Conservation (phyloP, 2,329 filamentous ascomycete genomes). For the Pseudogymnoascus sp. region DNA sequence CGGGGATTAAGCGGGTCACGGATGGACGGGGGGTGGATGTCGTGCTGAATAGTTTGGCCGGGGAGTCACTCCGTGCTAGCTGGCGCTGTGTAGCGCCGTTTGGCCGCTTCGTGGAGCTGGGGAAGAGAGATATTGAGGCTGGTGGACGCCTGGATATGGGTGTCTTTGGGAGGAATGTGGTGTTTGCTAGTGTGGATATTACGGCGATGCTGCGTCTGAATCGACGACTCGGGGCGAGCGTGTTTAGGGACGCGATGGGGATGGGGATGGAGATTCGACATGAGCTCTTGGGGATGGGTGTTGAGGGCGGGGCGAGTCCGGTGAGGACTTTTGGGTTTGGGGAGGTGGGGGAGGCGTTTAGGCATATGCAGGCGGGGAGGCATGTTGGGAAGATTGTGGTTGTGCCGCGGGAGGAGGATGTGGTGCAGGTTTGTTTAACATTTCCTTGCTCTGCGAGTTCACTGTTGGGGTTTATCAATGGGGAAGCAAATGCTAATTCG, state of each 20-base stretch:
- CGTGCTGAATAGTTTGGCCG: slow-evolving; percentile 28
- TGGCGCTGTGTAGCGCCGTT: slow-evolving; percentile 32
- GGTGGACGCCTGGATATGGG: slow-evolving; percentile 22
- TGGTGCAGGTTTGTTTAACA: slow-evolving; percentile 34
- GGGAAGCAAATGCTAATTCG: not conserved
- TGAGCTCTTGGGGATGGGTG: not conserved
- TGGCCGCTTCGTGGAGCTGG: slow-evolving; percentile 36
- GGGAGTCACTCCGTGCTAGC: slow-evolving; percentile 24
- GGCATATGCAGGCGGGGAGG: slow-evolving; percentile 16
- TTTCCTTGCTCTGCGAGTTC: not conserved
- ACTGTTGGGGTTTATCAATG: too few species aligned
- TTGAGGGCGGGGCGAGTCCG: not conserved
- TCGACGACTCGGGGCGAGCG: slow-evolving; percentile 25
- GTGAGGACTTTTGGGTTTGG: not conserved
- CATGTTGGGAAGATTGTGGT: slow-evolving; percentile 26
- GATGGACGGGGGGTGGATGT: slow-evolving; percentile 28
- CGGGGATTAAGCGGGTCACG: slow-evolving; percentile 25
- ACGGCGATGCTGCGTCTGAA: slow-evolving; percentile 24
- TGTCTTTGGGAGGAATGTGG: slow-evolving; percentile 1
- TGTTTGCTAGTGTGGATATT: slow-evolving; percentile 6
- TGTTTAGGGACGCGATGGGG: slow-evolving; percentile 28
- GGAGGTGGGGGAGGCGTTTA: slow-evolving; percentile 14
- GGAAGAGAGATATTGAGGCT: slow-evolving; percentile 31
- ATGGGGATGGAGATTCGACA: slow-evolving; percentile 16
- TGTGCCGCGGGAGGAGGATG: slow-evolving; percentile 33